phyloP scores from a whole-genome alignment of 2,329 filamentous ascomycete species.

The Colletotrichum phormii region DNA sequence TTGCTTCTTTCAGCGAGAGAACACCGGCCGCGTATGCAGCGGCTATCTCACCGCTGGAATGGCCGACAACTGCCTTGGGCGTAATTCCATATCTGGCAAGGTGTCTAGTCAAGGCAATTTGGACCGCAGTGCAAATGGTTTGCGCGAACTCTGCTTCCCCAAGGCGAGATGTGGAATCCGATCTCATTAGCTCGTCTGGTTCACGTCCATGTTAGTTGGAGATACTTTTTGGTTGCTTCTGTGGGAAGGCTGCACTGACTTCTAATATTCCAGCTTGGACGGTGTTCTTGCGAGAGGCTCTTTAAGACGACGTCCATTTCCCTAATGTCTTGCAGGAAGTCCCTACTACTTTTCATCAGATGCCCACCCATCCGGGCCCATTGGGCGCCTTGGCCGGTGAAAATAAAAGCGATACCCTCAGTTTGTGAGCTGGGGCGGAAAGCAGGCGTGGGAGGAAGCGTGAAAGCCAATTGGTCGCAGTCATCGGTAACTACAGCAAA shows the following conservation, averaged over 20 bases:
- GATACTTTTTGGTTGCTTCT: no score
- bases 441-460: conserved; percentile 26
- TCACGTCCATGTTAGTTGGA: not conserved
- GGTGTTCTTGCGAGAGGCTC: conserved; percentile 41
- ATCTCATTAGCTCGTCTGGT: conserved; percentile 14
- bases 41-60: conserved; percentile 55
- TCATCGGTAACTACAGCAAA: conserved; percentile 37
- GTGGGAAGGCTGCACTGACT: not conserved
- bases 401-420: conserved; percentile 42
- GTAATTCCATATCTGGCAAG: conserved; percentile 44
- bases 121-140: conserved; percentile 65
- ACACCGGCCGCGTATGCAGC: conserved; percentile 50
- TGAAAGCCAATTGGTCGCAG: conserved; percentile 39
- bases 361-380: conserved; percentile 55
- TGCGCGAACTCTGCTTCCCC: conserved; percentile 50
- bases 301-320: conserved; percentile 35
- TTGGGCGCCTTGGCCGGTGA: conserved; percentile 60
- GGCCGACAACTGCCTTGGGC: conserved; percentile 49
- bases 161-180: conserved; percentile 29
- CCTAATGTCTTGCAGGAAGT: conserved; percentile 25
- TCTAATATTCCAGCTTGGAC: conserved; percentile 40
- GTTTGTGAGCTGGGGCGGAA: conserved; percentile 28
- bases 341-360: conserved; percentile 37
- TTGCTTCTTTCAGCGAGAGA: conserved; percentile 44
- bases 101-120: conserved; percentile 57